Evolutionary conservation across 23 red algal species (phyloP).

Genomic region (Porphyridium purpureum): DNA sequence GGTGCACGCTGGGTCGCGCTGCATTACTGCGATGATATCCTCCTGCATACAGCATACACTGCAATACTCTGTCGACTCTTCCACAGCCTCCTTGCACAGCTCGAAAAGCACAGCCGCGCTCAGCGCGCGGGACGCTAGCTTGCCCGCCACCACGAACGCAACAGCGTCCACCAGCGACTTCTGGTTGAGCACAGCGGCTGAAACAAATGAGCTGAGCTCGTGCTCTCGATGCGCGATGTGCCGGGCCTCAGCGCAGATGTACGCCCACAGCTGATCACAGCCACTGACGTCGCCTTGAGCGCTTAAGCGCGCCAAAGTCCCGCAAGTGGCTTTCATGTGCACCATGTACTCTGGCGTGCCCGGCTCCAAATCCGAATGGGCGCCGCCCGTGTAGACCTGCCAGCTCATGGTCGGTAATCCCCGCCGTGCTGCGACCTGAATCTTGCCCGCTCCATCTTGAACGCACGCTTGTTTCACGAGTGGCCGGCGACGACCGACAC

Average conservation of each 20-base stretch:
- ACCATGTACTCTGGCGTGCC: too few species aligned
- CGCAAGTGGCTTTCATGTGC: too few species aligned
- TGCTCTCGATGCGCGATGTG: conserved; percentile 11
- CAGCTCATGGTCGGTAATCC: too few species aligned
- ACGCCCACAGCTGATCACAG: conserved; percentile 11
- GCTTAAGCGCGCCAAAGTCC: too few species aligned
- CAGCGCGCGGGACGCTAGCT: conserved; percentile 22
- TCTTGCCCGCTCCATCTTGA: too few species aligned
- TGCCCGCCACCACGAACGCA: conserved; percentile 22
- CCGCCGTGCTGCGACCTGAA: too few species aligned
- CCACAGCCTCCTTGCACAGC: conserved; percentile 10
- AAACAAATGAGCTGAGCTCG: conserved; percentile 20
- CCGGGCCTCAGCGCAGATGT: conserved; percentile 6
- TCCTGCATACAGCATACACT: not conserved
- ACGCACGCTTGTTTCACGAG: too few species aligned
- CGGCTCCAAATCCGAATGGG: too few species aligned
- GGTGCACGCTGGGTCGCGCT: conserved; percentile 26
- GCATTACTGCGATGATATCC: conserved; percentile 18
- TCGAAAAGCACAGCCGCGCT: conserved; percentile 14
- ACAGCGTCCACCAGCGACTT: conserved; percentile 9
- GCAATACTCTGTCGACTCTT: conserved; percentile 1
- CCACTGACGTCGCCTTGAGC: too few species aligned
- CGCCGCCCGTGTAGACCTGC: too few species aligned
- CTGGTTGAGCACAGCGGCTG: conserved; percentile 23
- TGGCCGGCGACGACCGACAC: too few species aligned